phyloP scores from a whole-genome alignment of 257 asterid species.

The Primulina huaijiensis region DNA sequence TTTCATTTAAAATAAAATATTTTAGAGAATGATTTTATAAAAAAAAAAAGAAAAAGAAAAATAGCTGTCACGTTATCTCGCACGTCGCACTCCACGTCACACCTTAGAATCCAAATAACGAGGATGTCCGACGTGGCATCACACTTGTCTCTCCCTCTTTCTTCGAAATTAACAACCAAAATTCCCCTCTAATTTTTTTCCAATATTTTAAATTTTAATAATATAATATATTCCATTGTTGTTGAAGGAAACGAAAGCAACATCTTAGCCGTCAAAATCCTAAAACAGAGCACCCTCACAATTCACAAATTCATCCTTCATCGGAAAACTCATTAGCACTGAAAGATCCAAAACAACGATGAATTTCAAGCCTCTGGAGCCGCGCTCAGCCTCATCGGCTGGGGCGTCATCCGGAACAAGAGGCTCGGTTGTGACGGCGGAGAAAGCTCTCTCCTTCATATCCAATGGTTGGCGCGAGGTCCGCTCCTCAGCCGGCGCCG shows the following conservation, averaged over 20 bases:
- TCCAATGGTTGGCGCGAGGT: slow-evolving; percentile 98
- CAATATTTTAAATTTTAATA: neutral
- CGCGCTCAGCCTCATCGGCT: slow-evolving; percentile 44
- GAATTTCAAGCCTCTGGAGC: slow-evolving; percentile 65
- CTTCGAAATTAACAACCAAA: neutral
- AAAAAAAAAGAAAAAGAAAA: no score
- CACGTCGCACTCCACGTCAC: neutral
- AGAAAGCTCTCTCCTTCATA: slow-evolving; percentile 85
- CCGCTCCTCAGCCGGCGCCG: slow-evolving; percentile 95
- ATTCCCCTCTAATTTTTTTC: neutral
- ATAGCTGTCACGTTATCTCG: neutral
- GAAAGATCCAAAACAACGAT: slow-evolving; percentile 17
- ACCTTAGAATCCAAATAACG: neutral
- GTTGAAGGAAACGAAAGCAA: neutral
- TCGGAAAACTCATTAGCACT: slow-evolving; percentile 28
- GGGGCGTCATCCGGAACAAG: slow-evolving; percentile 33
- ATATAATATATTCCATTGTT: no score
- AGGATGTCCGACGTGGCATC: neutral
- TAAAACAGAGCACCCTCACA: slow-evolving; percentile 14
- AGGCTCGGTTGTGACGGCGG: slow-evolving; percentile 65
- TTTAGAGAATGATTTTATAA: no score
- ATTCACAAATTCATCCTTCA: slow-evolving; percentile 16
- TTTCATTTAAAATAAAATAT: no score
- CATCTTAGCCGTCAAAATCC: slow-evolving; percentile 41
- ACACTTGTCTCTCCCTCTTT: neutral